Percentiles rank a stretch among this genome's conserved stretches.
Evolutionary conservation across 129 eudicot genomes (phyloP).

Genomic region (Oenanthe sinensis): DNA sequence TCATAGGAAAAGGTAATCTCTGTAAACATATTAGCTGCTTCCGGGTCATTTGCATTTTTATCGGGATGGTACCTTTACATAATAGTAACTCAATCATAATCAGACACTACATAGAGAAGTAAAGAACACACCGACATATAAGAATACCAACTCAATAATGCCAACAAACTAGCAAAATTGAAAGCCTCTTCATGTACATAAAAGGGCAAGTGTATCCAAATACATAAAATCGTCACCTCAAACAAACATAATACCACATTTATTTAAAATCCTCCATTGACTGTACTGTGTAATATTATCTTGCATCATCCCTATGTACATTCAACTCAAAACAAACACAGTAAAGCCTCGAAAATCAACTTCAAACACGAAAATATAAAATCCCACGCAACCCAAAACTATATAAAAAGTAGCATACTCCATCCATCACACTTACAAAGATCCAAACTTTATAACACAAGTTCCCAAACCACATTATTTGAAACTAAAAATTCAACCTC

Average conservation of each 20-base stretch:
- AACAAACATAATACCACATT: neutral
- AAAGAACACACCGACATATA: neutral
- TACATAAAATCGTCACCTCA: neutral
- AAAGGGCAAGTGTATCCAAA: neutral
- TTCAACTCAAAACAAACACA: neutral
- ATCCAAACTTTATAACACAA: slow-evolving; percentile 7
- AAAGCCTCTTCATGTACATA: neutral
- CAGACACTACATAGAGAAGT: neutral
- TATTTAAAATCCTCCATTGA: too few species aligned
- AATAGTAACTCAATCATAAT: neutral
- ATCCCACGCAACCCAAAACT: neutral
- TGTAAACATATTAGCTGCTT: slow-evolving; percentile 37
- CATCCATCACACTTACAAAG: neutral
- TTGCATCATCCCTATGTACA: neutral
- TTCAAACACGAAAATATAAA: neutral
- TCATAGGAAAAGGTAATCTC: slow-evolving; percentile 89
- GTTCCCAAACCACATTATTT: neutral
- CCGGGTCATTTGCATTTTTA: slow-evolving; percentile 76
- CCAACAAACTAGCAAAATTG: neutral
- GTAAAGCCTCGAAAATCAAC: neutral
- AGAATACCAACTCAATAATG: neutral
- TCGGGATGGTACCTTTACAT: slow-evolving; percentile 48
- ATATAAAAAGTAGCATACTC: neutral
- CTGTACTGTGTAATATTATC: too few species aligned
- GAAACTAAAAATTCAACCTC: neutral